These are phyloP conservation scores for Eimeria necatrix DNA, from an alignment of 169 alveolate genomes.

Conservation along the genomic window DNA sequence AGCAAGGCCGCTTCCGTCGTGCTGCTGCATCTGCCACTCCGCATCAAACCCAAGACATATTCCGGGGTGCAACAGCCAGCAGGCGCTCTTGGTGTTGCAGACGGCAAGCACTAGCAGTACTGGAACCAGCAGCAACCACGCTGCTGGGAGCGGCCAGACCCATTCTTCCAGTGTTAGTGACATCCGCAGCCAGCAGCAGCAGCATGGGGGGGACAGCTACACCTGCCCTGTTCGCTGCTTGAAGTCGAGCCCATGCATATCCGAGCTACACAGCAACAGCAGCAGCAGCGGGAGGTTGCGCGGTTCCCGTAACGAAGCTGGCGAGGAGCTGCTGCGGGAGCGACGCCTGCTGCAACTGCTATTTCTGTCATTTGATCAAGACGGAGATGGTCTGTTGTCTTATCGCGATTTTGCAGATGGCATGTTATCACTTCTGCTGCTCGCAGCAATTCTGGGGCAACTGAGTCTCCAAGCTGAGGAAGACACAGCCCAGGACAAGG, in stretches of 20 bases:
- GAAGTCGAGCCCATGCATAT: constrained; percentile 38
- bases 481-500: not conserved
- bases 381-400: constrained; percentile 57
- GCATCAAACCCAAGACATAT: not conserved
- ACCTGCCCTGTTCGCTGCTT: not conserved
- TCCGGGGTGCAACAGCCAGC: constrained; percentile 15
- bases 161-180: constrained; percentile 21
- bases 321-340: constrained; percentile 51
- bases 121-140: constrained; percentile 15
- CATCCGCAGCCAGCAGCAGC: constrained; percentile 34
- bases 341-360: constrained; percentile 48
- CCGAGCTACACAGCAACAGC: constrained; percentile 25
- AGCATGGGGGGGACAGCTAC: constrained; percentile 17
- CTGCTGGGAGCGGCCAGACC: not conserved
- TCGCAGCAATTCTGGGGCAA: constrained; percentile 10
- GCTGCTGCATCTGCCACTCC: constrained; percentile 43
- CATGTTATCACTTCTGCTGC: constrained; percentile 55
- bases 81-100: not conserved
- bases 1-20: constrained; percentile 32
- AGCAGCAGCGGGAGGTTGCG: constrained; percentile 28
- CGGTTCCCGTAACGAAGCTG: constrained; percentile 15
- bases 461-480: not conserved
- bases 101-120: not conserved
- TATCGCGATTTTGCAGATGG: constrained; percentile 37
- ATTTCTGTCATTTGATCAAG: constrained; percentile 19